Evolutionary conservation across 169 alveolate species (phyloP).

Genomic region (Plasmodium gonderi): DNA sequence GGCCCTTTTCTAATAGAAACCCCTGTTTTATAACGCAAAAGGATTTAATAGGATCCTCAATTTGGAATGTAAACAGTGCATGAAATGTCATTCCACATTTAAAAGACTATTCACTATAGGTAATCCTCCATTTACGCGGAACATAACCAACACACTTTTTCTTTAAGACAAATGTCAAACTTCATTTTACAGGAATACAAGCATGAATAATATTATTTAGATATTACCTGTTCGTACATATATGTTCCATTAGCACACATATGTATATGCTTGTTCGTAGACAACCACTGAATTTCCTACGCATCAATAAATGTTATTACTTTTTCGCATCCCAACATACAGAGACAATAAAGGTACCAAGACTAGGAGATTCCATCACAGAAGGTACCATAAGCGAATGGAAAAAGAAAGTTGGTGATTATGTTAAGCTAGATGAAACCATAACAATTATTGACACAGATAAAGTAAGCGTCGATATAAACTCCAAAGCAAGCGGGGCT

Average conservation of each 20-base stretch:
- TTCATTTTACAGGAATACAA: neutral
- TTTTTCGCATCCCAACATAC: neutral
- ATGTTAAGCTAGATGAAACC: constrained; percentile 91
- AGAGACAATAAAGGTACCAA: constrained; percentile 83
- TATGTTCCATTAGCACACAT: neutral
- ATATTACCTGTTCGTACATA: neutral
- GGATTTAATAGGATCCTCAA: constrained; percentile 24
- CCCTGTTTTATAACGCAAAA: constrained; percentile 22
- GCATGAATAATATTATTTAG: neutral
- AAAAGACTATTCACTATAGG: constrained; percentile 72
- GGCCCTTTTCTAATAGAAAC: constrained; percentile 32
- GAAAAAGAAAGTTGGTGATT: constrained; percentile 91
- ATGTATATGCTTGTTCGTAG: neutral
- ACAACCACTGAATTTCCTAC: neutral
- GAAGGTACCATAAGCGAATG: constrained; percentile 89
- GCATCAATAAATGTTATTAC: neutral
- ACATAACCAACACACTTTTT: neutral
- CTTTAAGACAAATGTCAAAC: neutral
- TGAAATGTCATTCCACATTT: neutral
- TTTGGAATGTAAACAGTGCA: neutral
- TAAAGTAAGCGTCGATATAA: constrained; percentile 94
- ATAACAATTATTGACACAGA: constrained; percentile 96
- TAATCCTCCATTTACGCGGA: neutral
- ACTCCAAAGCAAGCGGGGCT: constrained; percentile 85
- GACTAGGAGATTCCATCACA: constrained; percentile 91